Evolutionary conservation across 352 stramenopile genomes (phyloP).

Genomic region (Phytophthora cryptogea): DNA sequence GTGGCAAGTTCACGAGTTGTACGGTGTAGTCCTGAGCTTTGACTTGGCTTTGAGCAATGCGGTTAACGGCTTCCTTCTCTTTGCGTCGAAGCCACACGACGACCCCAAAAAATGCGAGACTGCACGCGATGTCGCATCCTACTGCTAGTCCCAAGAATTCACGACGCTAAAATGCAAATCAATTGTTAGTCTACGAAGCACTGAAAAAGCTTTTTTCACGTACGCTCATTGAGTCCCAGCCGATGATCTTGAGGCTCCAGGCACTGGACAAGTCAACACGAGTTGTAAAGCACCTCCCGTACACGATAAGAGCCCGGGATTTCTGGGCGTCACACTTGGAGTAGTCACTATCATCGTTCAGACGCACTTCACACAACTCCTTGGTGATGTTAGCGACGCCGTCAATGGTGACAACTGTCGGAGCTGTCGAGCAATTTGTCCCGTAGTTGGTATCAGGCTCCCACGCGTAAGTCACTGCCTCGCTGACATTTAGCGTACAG

Average conservation of each 20-base stretch:
- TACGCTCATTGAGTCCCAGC: slow-evolving; percentile 82
- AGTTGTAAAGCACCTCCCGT: slow-evolving; percentile 76
- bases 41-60: slow-evolving; percentile 66
- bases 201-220: neutral
- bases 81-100: slow-evolving; percentile 78
- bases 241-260: slow-evolving; percentile 79
- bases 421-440: slow-evolving; percentile 40
- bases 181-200: neutral
- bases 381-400: slow-evolving; percentile 35
- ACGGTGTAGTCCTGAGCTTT: slow-evolving; percentile 82
- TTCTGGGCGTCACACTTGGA: slow-evolving; percentile 40
- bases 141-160: slow-evolving; percentile 74
- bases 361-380: slow-evolving; percentile 38
- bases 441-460: slow-evolving; percentile 45
- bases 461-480: slow-evolving; percentile 62
- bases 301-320: slow-evolving; percentile 64
- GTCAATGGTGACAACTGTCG: slow-evolving; percentile 29
- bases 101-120: slow-evolving; percentile 64
- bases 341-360: slow-evolving; percentile 67
- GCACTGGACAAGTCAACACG: slow-evolving; percentile 73
- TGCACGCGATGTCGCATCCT: slow-evolving; percentile 72
- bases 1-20: slow-evolving; percentile 67
- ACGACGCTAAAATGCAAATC: slow-evolving; percentile 42
- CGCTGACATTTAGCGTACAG: slow-evolving; percentile 69
- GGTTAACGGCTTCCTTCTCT: slow-evolving; percentile 63